A percentile compares a stretch with the other conserved stretches of the same genome.
Evolutionary conservation across 2,329 filamentous ascomycete genomes (phyloP).

Genomic region (Cladosporium phlei): DNA sequence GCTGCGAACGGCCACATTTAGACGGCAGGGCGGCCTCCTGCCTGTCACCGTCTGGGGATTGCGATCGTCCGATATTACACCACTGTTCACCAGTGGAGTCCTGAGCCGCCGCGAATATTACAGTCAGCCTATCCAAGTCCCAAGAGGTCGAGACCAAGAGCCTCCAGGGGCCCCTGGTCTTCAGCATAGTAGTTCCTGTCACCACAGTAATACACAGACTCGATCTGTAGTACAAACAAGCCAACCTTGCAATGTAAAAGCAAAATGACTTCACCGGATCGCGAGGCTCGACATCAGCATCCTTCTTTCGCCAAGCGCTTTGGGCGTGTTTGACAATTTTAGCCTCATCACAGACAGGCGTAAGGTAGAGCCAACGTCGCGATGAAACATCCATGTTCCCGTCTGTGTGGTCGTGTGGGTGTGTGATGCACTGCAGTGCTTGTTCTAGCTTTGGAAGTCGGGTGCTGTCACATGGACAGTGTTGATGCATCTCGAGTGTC

Average conservation of each 20-base stretch:
- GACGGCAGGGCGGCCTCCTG: background rate
- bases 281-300: background rate
- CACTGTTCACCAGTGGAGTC: too few species aligned
- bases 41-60: constrained; percentile 10
- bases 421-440: too few species aligned
- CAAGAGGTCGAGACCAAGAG: too few species aligned
- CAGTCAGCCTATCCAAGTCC: too few species aligned
- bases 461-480: background rate
- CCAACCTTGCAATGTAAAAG: constrained; percentile 3
- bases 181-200: background rate
- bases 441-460: too few species aligned
- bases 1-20: background rate
- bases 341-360: background rate
- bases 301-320: background rate
- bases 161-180: background rate
- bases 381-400: background rate
- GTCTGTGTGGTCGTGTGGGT: too few species aligned
- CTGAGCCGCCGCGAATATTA: background rate
- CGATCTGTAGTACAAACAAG: background rate
- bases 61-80: constrained; percentile 12
- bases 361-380: constrained; percentile 3
- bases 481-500: background rate
- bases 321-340: background rate
- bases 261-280: constrained; percentile 10
- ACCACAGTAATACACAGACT: background rate